Evolutionary conservation across 495 filamentous ascomycete genomes (phyloP).

Genomic region (Tuber calosporum): DNA sequence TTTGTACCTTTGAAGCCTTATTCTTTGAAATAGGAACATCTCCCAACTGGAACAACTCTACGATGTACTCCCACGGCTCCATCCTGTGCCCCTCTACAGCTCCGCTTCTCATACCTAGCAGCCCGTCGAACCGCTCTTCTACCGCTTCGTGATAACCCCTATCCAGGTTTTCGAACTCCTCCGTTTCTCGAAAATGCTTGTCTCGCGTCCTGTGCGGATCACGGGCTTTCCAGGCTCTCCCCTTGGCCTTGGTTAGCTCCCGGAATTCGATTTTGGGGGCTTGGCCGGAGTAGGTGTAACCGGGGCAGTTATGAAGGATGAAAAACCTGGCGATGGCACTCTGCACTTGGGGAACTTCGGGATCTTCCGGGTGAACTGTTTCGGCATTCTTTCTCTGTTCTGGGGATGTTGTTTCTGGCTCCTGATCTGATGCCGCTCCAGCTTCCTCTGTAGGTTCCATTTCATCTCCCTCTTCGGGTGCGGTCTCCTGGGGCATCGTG

Average conservation of each 20-base stretch:
- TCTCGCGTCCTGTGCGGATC: not conserved
- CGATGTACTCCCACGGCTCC: not conserved
- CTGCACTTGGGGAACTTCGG: not conserved
- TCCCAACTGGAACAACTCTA: not conserved
- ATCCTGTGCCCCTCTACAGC: not conserved
- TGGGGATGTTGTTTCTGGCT: not conserved
- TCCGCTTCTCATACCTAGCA: not conserved
- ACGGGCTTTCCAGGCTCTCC: not conserved
- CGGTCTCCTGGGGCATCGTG: not conserved
- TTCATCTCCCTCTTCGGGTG: not conserved
- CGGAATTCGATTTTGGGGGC: not conserved
- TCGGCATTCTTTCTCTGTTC: not conserved
- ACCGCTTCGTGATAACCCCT: not conserved
- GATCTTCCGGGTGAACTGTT: not conserved
- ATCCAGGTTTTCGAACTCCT: not conserved
- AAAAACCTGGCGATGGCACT: not conserved
- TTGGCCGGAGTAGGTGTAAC: not conserved
- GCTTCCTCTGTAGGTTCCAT: not conserved
- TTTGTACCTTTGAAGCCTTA: not conserved
- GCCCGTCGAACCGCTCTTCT: not conserved
- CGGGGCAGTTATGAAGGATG: too few relatives aligned
- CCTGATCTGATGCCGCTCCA: not conserved
- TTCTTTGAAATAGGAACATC: not conserved
- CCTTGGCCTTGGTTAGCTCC: not conserved
- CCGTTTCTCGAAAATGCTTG: not conserved